Evolutionary conservation across 257 asterid genomes (phyloP).

Genomic region (Mentha longifolia): DNA sequence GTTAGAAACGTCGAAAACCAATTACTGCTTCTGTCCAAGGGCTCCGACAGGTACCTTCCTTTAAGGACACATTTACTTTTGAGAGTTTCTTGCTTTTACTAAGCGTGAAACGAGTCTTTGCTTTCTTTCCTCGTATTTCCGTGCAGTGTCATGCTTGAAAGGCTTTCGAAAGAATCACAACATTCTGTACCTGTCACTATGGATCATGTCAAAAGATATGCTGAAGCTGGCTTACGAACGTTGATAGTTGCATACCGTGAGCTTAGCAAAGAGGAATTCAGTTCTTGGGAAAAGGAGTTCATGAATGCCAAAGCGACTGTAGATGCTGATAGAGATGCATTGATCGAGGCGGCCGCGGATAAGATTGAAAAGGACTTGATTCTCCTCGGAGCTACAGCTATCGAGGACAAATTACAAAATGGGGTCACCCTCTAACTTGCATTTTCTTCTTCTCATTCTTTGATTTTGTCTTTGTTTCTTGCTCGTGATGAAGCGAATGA

Average conservation of each 20-base stretch:
- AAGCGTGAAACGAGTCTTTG: conserved; percentile 10
- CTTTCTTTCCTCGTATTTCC: conserved; percentile 25
- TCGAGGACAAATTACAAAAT: conserved; percentile 94
- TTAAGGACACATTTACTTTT: conserved; percentile 2
- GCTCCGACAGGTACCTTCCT: conserved; percentile 84
- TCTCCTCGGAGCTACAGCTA: conserved; percentile 96
- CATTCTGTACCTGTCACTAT: conserved; percentile 56
- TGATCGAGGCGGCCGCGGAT: conserved; percentile 85
- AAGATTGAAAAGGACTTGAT: conserved; percentile 73
- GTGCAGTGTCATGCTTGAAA: conserved; percentile 82
- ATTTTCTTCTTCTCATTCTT: conserved; percentile 13
- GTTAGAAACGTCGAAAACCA: conserved; percentile 68
- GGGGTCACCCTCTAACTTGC: conserved; percentile 65
- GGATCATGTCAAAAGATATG: conserved; percentile 73
- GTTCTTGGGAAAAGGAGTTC: conserved; percentile 79
- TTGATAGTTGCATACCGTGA: conserved; percentile 83
- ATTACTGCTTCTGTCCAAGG: conserved; percentile 88
- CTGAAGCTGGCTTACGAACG: conserved; percentile 94
- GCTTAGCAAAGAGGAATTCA: conserved; percentile 72
- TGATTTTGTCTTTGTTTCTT: not conserved
- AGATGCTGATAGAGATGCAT: conserved; percentile 66
- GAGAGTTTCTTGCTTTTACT: conserved; percentile 27
- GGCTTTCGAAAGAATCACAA: conserved; percentile 61
- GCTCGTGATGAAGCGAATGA: not conserved
- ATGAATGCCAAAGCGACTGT: conserved; percentile 67